Evolutionary conservation across 2,329 filamentous ascomycete genomes (phyloP), one percentile per base, ranked within the genome.

Genomic region (Arachnomyces sp.): DNA sequence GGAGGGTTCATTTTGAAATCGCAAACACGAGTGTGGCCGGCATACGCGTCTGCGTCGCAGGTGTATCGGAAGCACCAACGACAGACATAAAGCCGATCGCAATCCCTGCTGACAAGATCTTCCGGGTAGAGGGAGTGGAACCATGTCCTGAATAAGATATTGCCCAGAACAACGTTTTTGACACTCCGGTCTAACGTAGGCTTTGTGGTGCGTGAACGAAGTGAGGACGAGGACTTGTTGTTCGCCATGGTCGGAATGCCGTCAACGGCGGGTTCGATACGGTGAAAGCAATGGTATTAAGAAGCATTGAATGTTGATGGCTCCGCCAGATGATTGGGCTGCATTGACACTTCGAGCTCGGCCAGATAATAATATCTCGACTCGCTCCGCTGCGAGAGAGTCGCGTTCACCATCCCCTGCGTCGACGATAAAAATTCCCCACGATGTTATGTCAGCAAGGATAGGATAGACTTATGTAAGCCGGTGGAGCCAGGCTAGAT

Each of bases 11-110:
- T 55, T 41, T 57, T 70, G 44, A 63, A 62, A 52, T 75, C 70
- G 61, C 82, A 88, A 28, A 70, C 60, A 17, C 67, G 57, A 12
- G 48, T 60, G 41, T 67, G 64, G 31, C 51, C 53, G 7, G 57
- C 52, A 47, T 66, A 67, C 39, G 59, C 50, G 40, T 50, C 47
- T 33, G 53, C 55, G 42, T 66, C 59, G 42, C 65, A 66, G 34
- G 83, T 84, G 63, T 98, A 98, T 58, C 89, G 90, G 72, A 96
- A 96, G 68, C 92, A 98, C 71, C 79, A 84, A 28, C 86, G 83
- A 58, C 92, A 98, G 28, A 96, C 84, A 53, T 89, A 93, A 6
- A 96, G 68, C 41, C 80, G 68, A 48, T 82, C 78, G 12, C 61
- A 57, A 29, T 66, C 59, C 44, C 64, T 67, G 41, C 55, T 55